phyloP scores from a whole-genome alignment of 441 rosid species.

The Mallotus repandus region DNA sequence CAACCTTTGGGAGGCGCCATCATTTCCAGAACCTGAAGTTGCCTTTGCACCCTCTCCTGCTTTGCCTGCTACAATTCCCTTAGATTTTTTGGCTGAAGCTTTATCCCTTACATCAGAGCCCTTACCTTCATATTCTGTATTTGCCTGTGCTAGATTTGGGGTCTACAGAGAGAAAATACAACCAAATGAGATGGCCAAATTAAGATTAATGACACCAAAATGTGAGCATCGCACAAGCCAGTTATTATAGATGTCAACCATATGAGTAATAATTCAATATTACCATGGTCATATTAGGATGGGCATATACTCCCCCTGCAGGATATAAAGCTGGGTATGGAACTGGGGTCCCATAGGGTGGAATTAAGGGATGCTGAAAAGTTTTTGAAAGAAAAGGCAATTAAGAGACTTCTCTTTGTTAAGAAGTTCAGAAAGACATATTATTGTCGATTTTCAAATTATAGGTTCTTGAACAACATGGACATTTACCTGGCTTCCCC shows the following conservation, averaged over 20 bases:
- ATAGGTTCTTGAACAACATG: not conserved
- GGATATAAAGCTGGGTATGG: slow-evolving; percentile 94
- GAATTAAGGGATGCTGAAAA: slow-evolving; percentile 81
- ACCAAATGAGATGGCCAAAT: not conserved
- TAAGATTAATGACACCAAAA: not conserved
- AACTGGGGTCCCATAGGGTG: slow-evolving; percentile 93
- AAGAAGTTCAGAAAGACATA: not conserved
- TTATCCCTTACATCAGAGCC: slow-evolving; percentile 51
- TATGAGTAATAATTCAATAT: slow-evolving; percentile 6
- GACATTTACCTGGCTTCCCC: slow-evolving; percentile 86
- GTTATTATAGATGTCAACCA: not conserved
- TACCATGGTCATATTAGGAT: slow-evolving; percentile 84
- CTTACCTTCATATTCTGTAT: slow-evolving; percentile 52
- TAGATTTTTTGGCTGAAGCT: slow-evolving; percentile 61
- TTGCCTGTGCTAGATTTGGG: slow-evolving; percentile 48
- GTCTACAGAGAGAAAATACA: slow-evolving; percentile 38
- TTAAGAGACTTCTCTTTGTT: slow-evolving; percentile 14
- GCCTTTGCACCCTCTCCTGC: slow-evolving; percentile 56
- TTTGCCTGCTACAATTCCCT: slow-evolving; percentile 57
- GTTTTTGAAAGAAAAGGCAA: slow-evolving; percentile 19
- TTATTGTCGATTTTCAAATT: slow-evolving; percentile 1
- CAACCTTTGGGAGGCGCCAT: slow-evolving; percentile 85
- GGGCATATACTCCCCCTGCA: slow-evolving; percentile 86
- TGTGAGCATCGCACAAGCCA: slow-evolving; percentile 1
- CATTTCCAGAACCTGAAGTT: slow-evolving; percentile 90